Base-by-base conservation (phyloP, 2,329 filamentous ascomycete genomes). In the Diaporthe ilicicola region DNA sequence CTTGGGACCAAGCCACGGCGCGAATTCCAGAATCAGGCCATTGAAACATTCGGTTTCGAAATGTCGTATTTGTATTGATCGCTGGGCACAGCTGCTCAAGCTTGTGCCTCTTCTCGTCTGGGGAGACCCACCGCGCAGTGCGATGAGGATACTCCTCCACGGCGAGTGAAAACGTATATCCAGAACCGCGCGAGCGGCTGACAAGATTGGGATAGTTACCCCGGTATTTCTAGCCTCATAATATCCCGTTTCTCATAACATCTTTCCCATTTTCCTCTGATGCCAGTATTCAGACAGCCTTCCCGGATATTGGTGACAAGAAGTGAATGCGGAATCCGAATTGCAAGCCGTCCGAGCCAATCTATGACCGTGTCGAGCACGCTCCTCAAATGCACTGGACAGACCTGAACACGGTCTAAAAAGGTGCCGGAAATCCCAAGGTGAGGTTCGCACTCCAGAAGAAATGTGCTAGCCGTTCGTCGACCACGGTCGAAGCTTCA, bases 141-240 rank as follows among this genome's bases (percentile, higher is more conserved):
- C 32, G 22, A 8, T 5, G 4, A 48, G 53, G 10, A n/a, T 15
- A 50, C 10, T 29, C 46, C 34, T 24, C 39, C 59, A 65, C 34
- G 62, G 27, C 59, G 13, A 53, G 29, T 34, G 39, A 61, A 54
- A 69, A 71, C 64, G 65, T 71, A 71, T 69, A 69, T 69, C 66
- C 53, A 59, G 53, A 68, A 17, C 66, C 66, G 66, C 66, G 66
- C 59, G 66, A 50, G 66, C 66, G 54, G 32, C 42, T 68, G 37
- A 68, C 65, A 50, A 50, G 53, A 50, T 42, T 61, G 71, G 68
- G 71, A 56, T 71, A n/a, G 61, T 64, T 64, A 37, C 68, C 71
- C 64, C 48, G 24, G 48, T 34, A 68, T 68, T 32, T 70, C 69
- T 70, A 70, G 39, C 65, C 69, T 54, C 53, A 48, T 56, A 55